Evolutionary conservation across 2,329 filamentous ascomycete genomes (phyloP).

Genomic region (Byssochlamys sp.): DNA sequence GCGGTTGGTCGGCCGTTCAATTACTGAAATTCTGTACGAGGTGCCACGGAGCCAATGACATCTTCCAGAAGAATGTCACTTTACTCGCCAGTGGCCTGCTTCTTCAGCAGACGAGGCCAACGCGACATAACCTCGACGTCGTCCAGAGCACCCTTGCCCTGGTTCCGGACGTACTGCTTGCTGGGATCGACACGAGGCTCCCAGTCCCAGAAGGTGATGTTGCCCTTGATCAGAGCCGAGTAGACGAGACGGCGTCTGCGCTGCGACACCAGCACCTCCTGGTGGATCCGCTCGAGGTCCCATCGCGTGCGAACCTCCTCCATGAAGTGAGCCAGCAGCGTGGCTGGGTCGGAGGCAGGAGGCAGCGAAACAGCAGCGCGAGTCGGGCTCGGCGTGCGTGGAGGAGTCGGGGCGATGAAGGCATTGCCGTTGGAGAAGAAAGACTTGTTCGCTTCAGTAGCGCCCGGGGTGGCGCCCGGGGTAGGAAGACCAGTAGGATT

Average conservation of each 20-base stretch:
- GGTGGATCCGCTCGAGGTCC: conserved; percentile 70
- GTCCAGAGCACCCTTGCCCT: conserved; percentile 32
- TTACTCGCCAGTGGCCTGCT: conserved; percentile 4
- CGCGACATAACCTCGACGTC: conserved; percentile 34
- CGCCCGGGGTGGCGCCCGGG: conserved; percentile 8
- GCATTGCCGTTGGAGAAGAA: conserved; percentile 7
- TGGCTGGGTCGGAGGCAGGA: conserved; percentile 24
- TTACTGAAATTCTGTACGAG: background rate
- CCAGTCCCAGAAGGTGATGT: conserved; percentile 76
- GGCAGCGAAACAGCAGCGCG: conserved; percentile 24
- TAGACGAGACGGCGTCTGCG: conserved; percentile 69
- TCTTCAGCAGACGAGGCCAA: conserved; percentile 30
- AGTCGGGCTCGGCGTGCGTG: conserved; percentile 30
- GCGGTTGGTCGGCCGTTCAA: background rate
- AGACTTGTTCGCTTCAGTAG: conserved; percentile 8
- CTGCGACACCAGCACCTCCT: conserved; percentile 66
- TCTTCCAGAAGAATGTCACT: background rate
- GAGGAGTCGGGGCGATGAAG: conserved; percentile 19
- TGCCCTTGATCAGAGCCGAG: conserved; percentile 65
- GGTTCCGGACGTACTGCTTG: conserved; percentile 64
- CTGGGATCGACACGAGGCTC: conserved; percentile 49
- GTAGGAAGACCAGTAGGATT: conserved; percentile 15
- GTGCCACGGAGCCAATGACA: background rate
- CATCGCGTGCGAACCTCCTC: conserved; percentile 65
- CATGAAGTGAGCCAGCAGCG: conserved; percentile 56